phyloP scores from a whole-genome alignment of 371 early-diverging fungal species.

The Mucor indicus region DNA sequence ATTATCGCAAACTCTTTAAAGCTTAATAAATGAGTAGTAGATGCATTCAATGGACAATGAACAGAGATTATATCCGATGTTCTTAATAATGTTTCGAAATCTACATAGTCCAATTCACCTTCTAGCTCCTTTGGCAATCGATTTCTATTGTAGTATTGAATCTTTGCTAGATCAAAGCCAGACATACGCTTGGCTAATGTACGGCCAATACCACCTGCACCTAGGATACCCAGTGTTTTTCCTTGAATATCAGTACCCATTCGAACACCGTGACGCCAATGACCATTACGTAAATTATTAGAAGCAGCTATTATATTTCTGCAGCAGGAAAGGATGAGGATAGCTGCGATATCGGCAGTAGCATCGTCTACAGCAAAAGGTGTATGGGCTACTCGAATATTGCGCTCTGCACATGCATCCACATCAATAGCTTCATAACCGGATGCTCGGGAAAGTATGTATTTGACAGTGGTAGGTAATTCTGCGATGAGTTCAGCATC shows the following conservation, averaged over 20 bases:
- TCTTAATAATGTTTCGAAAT: conserved; percentile 47
- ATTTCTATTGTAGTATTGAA: conserved; percentile 53
- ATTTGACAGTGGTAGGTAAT: conserved; percentile 29
- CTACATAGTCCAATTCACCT: conserved; percentile 41
- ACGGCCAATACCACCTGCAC: conserved; percentile 63
- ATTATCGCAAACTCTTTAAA: conserved; percentile 44
- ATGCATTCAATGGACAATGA: conserved; percentile 50
- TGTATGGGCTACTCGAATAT: conserved; percentile 39
- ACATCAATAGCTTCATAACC: conserved; percentile 46
- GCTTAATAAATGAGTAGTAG: conserved; percentile 48
- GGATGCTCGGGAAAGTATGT: conserved; percentile 29
- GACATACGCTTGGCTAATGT: conserved; percentile 57
- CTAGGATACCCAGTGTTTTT: conserved; percentile 55
- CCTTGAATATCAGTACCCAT: conserved; percentile 53
- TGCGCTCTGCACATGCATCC: conserved; percentile 29
- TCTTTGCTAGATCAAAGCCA: conserved; percentile 49
- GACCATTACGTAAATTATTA: conserved; percentile 45
- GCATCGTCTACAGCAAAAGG: conserved; percentile 46
- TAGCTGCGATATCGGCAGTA: conserved; percentile 54
- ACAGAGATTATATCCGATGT: conserved; percentile 57
- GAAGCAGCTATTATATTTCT: conserved; percentile 45
- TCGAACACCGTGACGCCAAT: conserved; percentile 37
- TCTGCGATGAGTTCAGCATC: conserved; percentile 33
- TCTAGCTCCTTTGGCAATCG: conserved; percentile 39
- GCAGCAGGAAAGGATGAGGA: conserved; percentile 46